Base-by-base conservation (phyloP, 2,329 filamentous ascomycete genomes). In the Colletotrichum eleusines region DNA sequence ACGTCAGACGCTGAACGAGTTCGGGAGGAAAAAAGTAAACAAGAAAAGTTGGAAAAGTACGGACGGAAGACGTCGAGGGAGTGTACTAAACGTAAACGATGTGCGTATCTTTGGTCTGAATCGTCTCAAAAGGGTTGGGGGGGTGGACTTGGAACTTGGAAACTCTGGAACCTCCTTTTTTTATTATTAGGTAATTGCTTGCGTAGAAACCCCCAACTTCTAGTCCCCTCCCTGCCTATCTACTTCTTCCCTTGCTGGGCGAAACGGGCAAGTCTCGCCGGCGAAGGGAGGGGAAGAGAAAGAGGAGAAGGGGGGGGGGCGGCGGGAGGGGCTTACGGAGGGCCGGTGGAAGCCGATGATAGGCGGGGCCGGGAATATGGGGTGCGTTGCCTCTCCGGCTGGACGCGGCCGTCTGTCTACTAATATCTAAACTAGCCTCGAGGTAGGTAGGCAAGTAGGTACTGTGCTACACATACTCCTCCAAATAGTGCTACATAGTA, bases 261-360 rank as follows among this genome's bases (percentile, higher is more conserved):
- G 62, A 46, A 60, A 66, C 50, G 63, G 67, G 55, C 40, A 70
- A 50, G 63, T 70, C 54, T 66, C 31, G 67, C 67, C 67, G 63
- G 55, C 46, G 8, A 18, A n/a, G 42, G 42, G 6, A 20, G 42
- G 6, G 42, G 42, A 40, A 40, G 38, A 40, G 38, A 40, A 12
- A 35, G 2, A 11, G 33, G n/a, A n/a, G n/a, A n/a, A n/a, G n/a
- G n/a, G n/a, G n/a, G n/a, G n/a, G n/a, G n/a, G n/a, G n/a, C n/a
- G n/a, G n/a, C n/a, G n/a, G 9, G 38, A 40, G 63, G 63, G 44
- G 42, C n/a, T 40, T 9, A 40, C 44, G 59, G 59, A 62, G 59
- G 59, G 66, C 68, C 68, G 68, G 68, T 44, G 68, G 57, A 71
- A 71, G 64, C 68, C 68, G 68, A 71, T 63, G 64, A 23, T 71